Evolutionary conservation across 139 green algal genomes (phyloP), one percentile per base, ranked within the genome.

Genomic region (Penium margaritaceum): DNA sequence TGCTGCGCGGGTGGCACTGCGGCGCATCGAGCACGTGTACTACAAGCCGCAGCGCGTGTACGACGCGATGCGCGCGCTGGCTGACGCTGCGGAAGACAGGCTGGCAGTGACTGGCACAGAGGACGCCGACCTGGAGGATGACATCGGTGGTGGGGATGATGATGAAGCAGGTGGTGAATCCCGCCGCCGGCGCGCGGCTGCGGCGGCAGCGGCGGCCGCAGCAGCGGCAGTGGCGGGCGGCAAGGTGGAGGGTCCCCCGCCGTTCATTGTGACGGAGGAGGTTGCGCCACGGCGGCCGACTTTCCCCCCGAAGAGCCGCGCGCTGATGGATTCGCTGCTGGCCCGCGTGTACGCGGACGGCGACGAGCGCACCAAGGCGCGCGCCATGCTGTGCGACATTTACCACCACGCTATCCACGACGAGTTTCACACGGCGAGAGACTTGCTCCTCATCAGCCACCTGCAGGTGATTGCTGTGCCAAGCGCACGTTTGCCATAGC

Each of bases 361-460:
- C 17, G 94, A 97, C 62, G 95, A 99, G 84, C 90, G 95, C 74
- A 89, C 88, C 75, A 99, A 98, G 85, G 93, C 93, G 17, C 89
- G 95, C 41, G 90, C 91, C 29, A 93, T 97, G 87, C 85, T 99
- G 68, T 96, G 90, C 86, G 83, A 87, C 70, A 95, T 97, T 70
- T 99, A 95, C 87, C 89, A 94, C 80, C 87, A 90, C 70, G 66
- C 61, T 5, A 90, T 97, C 72, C 86, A 90, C 69, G 91, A 91
- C 58, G 83, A 97, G 70, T 98, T 96, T 72, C 90, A 95, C 81
- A 86, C 63, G 9, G 94, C 89, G 5, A 83, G 93, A 21, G 95
- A 99, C 83, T 79, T 91, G 71, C 84, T 99, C 79, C 87, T 99
- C 24, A 97, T 97, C 90, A 91, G 81, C 51, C 93, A 97, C 84